Base-by-base conservation (phyloP, 2,329 filamentous ascomycete species). In the Phialemoniopsis sp. region DNA sequence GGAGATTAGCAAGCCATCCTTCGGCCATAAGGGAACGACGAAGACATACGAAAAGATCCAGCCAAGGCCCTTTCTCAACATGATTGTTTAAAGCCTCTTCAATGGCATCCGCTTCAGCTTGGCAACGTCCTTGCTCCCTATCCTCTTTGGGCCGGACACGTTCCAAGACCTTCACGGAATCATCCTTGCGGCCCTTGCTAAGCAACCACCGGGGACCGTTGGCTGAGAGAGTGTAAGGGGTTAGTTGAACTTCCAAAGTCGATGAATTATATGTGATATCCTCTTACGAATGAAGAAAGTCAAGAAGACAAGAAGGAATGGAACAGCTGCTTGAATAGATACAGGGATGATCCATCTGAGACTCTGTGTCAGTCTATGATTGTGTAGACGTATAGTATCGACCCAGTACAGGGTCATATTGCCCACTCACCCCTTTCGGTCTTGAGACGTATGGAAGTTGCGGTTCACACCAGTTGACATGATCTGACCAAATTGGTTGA, bases 401-500 rank as follows among this genome's bases (percentile, higher is more conserved):
- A n/a, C n/a, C n/a, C n/a, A n/a, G n/a, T n/a, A n/a, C n/a, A n/a
- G n/a, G n/a, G n/a, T n/a, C n/a, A n/a, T n/a, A n/a, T n/a, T n/a
- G n/a, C 21, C 8, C 13, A 9, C 32, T 9, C n/a, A 34, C 32
- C 32, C 32, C 21, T 16, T 19, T 12, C 17, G 8, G n/a, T 15
- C 21, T 10, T 21, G 13, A 28, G 29, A 35, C 16, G 38, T 40
- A 19, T 32, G 36, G 28, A 35, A 40, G 9, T 33, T 33, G n/a
- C 32, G 33, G 33, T 40, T 40, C 32, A 40, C 17, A 14, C 38
- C 38, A 13, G 38, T 33, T 6, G 38, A 32, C 18, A 40, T 35
- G 17, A 40, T 40, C 18, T 40, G 38, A n/a, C 38, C 39, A 19
- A 37, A 40, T 13, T 36, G 19, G 21, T 40, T 40, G 38, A 40